These are phyloP conservation scores for Colletotrichum falcatum DNA, from an alignment of 2,329 filamentous ascomycete species.

Conservation along the genomic window DNA sequence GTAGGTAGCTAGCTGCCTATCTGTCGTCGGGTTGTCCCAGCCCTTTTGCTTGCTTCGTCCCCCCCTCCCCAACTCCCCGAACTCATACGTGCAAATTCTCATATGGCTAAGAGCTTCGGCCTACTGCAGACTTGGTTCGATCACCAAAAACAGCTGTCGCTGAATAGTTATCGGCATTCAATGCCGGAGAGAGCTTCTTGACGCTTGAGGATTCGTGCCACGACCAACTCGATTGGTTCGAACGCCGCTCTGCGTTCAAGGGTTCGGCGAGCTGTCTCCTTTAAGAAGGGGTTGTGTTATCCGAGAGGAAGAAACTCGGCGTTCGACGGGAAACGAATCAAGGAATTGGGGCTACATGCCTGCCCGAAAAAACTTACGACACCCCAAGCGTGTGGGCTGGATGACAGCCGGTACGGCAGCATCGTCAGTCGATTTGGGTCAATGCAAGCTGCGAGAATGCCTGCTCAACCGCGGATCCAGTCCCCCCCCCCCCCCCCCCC, in stretches of 20 bases:
- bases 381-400: conserved; percentile 3
- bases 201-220: neutral
- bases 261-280: neutral
- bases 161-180: neutral
- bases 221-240: neutral
- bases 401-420: neutral
- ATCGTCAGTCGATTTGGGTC: neutral
- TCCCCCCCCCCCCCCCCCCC: too few relatives aligned
- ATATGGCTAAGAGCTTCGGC: too few relatives aligned
- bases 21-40: neutral
- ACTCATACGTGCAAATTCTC: neutral
- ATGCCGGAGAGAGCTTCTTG: neutral
- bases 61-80: neutral
- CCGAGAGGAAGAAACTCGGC: neutral
- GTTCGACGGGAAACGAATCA: neutral
- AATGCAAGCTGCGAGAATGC: neutral
- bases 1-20: too few relatives aligned
- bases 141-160: neutral
- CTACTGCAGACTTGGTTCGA: too few relatives aligned
- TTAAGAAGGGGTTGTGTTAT: neutral
- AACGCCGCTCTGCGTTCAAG: neutral
- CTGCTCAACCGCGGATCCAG: neutral
- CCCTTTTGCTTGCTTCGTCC: neutral
- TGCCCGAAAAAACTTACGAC: conserved; percentile 4
- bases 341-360: too few relatives aligned